phyloP scores from a whole-genome alignment of 225 moss, liverwort and hornwort genomes.

The Bryoerythrophyllum caledonicum region DNA sequence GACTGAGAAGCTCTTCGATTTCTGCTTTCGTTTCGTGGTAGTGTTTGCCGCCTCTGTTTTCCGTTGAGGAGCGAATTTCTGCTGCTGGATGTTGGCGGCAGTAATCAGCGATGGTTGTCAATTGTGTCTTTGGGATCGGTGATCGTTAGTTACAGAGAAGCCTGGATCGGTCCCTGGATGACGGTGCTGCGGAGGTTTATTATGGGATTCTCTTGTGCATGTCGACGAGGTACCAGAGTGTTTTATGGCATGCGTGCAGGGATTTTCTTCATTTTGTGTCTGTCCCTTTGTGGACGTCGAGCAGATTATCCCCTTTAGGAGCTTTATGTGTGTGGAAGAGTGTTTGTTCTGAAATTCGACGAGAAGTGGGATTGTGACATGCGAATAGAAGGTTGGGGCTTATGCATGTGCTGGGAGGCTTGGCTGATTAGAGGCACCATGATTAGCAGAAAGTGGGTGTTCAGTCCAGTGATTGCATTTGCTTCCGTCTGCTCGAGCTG shows the following conservation, averaged over 20 bases:
- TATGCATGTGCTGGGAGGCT: not conserved
- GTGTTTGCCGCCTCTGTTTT: no score
- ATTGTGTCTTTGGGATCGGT: not conserved
- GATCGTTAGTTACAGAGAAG: conserved; percentile 6
- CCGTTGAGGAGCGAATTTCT: no score
- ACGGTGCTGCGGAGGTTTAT: not conserved
- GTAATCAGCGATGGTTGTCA: not conserved
- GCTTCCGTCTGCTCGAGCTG: conserved; percentile 27
- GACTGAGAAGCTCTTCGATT: no score
- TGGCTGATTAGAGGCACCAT: not conserved
- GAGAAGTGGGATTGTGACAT: not conserved
- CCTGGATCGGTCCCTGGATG: conserved; percentile 5
- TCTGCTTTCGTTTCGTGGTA: no score
- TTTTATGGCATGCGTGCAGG: no score
- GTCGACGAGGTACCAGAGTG: not conserved
- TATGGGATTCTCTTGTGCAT: not conserved
- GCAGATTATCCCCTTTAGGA: not conserved
- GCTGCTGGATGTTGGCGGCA: no score
- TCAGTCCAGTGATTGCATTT: conserved; percentile 24
- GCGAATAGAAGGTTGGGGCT: not conserved
- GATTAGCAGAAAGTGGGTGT: conserved; percentile 23
- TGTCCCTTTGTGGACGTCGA: not conserved
- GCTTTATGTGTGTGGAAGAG: not conserved
- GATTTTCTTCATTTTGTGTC: not conserved
- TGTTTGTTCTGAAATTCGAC: not conserved